These are phyloP conservation scores for Lepidium aucheri DNA, from an alignment of 345 rosid species.

Conservation along the genomic window DNA sequence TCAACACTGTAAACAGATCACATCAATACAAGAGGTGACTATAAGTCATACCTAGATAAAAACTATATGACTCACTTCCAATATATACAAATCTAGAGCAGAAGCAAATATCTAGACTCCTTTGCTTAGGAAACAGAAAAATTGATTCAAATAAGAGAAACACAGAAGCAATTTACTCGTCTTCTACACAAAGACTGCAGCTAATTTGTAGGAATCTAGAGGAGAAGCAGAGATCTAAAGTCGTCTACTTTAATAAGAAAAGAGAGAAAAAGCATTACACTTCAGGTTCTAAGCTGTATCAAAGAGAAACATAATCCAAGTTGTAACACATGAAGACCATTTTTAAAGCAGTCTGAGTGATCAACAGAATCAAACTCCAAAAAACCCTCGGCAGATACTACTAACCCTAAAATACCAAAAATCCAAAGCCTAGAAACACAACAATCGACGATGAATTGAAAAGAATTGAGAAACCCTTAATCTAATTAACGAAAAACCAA, in stretches of 20 bases:
- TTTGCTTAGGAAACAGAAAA: no score
- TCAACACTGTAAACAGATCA: slow-evolving; percentile 44
- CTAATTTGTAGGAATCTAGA: not conserved
- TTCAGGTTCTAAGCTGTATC: not conserved
- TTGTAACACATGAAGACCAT: not conserved
- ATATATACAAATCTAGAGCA: no score
- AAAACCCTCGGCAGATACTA: not conserved
- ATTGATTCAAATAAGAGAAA: no score
- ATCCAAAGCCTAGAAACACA: not conserved
- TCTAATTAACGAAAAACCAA: not conserved
- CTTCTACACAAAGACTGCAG: not conserved
- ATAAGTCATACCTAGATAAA: no score
- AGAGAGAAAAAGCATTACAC: not conserved
- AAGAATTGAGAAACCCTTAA: not conserved
- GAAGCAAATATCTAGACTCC: no score
- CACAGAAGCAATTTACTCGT: no score
- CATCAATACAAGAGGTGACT: not conserved
- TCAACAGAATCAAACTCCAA: not conserved
- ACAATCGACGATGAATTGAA: not conserved
- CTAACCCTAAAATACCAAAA: not conserved
- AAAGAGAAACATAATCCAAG: not conserved
- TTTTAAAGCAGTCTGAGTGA: not conserved
- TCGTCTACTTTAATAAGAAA: not conserved
- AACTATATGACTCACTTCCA: no score
- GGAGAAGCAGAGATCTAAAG: not conserved